Evolutionary conservation across 75 land plant genomes (phyloP).

Genomic region (Larix kaempferi): DNA sequence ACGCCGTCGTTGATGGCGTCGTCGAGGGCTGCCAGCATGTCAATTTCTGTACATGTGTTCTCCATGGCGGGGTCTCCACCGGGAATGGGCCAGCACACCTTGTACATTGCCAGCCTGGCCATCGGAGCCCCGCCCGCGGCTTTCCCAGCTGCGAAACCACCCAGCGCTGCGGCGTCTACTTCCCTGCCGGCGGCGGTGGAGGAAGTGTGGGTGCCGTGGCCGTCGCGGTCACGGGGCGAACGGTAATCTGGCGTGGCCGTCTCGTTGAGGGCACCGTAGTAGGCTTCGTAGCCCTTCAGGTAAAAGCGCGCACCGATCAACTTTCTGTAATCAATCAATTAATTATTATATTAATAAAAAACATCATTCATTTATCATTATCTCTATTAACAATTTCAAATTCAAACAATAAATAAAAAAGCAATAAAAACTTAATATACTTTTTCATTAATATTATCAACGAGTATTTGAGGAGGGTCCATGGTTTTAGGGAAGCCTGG

Average conservation of each 20-base stretch:
- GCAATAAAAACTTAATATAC: too few species aligned
- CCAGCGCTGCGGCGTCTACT: conserved; percentile 48
- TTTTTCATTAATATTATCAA: too few species aligned
- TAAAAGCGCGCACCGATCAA: conserved; percentile 87
- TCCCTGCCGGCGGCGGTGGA: conserved; percentile 68
- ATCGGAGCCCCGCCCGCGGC: conserved; percentile 81
- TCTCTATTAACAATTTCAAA: too few species aligned
- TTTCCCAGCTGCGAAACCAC: conserved; percentile 60
- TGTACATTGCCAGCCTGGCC: conserved; percentile 84
- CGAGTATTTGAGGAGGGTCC: too few species aligned
- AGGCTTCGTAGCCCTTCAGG: conserved; percentile 68
- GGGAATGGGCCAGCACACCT: conserved; percentile 74
- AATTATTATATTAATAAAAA: too few species aligned
- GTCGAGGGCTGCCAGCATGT: conserved; percentile 92
- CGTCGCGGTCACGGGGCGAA: conserved; percentile 85
- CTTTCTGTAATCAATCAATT: too few species aligned
- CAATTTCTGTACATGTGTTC: conserved; percentile 87
- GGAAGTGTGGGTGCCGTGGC: conserved; percentile 90
- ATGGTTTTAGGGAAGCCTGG: too few species aligned
- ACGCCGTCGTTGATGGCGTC: conserved; percentile 87
- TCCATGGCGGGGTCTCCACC: too few species aligned
- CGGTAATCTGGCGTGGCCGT: conserved; percentile 41
- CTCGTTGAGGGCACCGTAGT: conserved; percentile 30
- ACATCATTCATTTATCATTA: too few species aligned
- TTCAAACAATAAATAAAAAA: too few species aligned